Base-by-base conservation (phyloP, 352 stramenopile genomes). In the Phytophthora cryptogea region DNA sequence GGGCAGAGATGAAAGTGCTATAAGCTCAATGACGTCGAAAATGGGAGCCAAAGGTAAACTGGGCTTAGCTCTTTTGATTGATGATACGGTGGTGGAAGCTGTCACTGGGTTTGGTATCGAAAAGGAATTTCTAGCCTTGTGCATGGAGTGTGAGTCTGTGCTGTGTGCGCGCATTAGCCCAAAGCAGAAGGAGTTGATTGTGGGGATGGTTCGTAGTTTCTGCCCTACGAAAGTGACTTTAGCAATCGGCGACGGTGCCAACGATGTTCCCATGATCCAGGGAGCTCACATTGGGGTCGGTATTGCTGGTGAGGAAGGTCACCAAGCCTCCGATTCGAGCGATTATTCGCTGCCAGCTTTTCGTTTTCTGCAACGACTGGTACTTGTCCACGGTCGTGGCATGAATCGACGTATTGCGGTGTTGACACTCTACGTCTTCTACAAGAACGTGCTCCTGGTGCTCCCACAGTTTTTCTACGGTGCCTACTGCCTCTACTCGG, bases 171-270 rank as follows among this genome's bases (percentile, higher is more conserved):
- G 97, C 36, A 97, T 99, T 8, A 98, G 87, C 53, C 96, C 96
- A 10, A 94, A 97, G 54, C 97, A 99, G 72, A 99, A 99, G 62
- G 91, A 97, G 10, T 78, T 98, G n/a, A 83, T 99, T 9, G 91
- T 99, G 8, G 85, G 93, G 28, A 88, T 99, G 66, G 94, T 99
- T 17, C 80, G 78, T 7, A 62, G 42, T 5, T 67, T 72, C 8
- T 82, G 35, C 5, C 67, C 73, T 5, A 27, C 70, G 52, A 79
- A 89, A 40, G 64, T 90, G 23, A 96, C 87, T 0, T 67, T 97
- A 10, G 76, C 85, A 0, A 85, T 97, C 31, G 89, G 92, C 13
- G 92, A 98, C 49, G 92, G 92, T 37, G 92, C 92, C 1, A 98
- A 98, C 63, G 92, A 98, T 58, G 92, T 98, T 0, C 83, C 86